Conservation (phyloP, 129 eudicot genomes). For the Escallonia herrerae region DNA sequence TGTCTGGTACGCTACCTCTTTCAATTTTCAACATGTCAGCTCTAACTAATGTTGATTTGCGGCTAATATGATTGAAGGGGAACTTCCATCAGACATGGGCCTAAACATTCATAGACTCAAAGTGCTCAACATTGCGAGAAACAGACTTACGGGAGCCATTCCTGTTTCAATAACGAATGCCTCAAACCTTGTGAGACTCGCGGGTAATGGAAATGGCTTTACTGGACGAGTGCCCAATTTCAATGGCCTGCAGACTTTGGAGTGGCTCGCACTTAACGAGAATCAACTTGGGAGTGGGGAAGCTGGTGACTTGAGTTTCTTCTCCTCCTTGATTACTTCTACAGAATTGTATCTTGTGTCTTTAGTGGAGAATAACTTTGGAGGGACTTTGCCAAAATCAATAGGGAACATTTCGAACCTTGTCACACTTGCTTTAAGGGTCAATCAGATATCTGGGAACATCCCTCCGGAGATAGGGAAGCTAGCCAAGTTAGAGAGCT, state of each 20-base stretch:
- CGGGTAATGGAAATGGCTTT: neutral
- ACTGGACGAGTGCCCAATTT: constrained; percentile 12
- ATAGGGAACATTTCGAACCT: no score
- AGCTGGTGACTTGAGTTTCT: constrained; percentile 11
- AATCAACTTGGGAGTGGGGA: constrained; percentile 14
- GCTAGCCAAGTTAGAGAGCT: no score
- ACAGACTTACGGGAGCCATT: constrained; percentile 9
- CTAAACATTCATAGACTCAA: constrained; percentile 1
- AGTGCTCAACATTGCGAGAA: neutral
- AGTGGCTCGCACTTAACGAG: neutral
- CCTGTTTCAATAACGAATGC: constrained; percentile 17
- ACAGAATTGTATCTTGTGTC: no score
- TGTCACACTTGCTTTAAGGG: no score
- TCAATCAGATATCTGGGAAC: no score
- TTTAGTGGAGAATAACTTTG: no score
- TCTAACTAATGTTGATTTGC: neutral
- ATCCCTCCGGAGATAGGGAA: no score
- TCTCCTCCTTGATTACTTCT: constrained; percentile 5
- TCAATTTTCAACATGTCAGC: constrained; percentile 21
- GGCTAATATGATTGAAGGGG: constrained; percentile 15
- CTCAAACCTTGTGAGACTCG: constrained; percentile 4
- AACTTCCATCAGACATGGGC: constrained; percentile 15
- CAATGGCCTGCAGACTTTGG: neutral
- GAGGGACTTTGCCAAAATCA: no score
- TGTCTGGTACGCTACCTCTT: constrained; percentile 19